Conservation (phyloP, 768 basidiomycete genomes). For the Psilocybe sp. region DNA sequence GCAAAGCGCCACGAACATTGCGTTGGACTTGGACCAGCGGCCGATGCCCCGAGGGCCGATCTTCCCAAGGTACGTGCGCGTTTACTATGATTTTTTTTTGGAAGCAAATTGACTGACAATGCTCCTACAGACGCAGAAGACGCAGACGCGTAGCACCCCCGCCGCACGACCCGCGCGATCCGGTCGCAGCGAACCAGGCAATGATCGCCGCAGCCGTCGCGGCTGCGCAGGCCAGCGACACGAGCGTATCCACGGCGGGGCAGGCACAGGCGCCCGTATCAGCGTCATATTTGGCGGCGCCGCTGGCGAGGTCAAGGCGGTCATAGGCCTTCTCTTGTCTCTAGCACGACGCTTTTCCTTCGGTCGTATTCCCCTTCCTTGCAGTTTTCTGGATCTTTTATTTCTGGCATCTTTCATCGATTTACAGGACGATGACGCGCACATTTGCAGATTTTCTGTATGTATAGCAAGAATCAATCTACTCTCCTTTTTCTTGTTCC, state of each 20-base stretch:
- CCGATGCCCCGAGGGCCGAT: constrained; percentile 89
- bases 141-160: constrained; percentile 23
- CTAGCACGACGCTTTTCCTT: no score
- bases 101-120: no score
- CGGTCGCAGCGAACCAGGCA: background rate
- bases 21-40: constrained; percentile 88
- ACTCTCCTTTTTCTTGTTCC: no score
- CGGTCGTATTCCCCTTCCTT: no score
- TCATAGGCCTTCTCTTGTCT: background rate
- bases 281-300: constrained; percentile 15
- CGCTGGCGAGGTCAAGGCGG: constrained; percentile 12
- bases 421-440: no score
- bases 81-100: background rate
- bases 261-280: constrained; percentile 18
- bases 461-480: no score
- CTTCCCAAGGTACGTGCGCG: constrained; percentile 66
- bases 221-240: background rate
- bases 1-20: constrained; percentile 89
- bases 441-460: no score
- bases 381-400: no score
- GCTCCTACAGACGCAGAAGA: constrained; percentile 25
- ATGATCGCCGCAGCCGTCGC: background rate
- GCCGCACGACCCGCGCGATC: constrained; percentile 4
- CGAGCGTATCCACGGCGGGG: constrained; percentile 1
- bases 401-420: no score